phyloP scores from a whole-genome alignment of 371 early-diverging fungal genomes.

The Mortierella sp. region DNA sequence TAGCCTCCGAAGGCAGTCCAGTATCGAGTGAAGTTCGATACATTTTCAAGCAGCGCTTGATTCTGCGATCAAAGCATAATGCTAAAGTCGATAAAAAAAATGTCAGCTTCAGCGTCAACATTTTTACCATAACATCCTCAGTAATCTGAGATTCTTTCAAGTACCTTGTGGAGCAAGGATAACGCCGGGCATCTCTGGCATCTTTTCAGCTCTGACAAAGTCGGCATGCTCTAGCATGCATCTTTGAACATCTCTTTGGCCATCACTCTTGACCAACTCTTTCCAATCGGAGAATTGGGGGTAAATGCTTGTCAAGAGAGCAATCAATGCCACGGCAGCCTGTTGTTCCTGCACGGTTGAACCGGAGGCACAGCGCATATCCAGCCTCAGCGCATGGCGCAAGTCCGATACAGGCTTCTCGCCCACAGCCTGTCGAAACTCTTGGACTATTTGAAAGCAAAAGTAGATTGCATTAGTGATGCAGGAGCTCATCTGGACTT shows the following conservation, averaged over 20 bases:
- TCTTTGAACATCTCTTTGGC: conserved; percentile 79
- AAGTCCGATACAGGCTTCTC: conserved; percentile 82
- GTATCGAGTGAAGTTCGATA: conserved; percentile 78
- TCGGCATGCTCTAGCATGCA: conserved; percentile 66
- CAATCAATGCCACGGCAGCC: conserved; percentile 80
- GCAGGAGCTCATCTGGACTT: neutral
- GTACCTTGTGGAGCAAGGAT: conserved; percentile 71
- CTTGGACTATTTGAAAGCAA: conserved; percentile 55
- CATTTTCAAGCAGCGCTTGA: conserved; percentile 83
- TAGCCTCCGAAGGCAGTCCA: conserved; percentile 72
- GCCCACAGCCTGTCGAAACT: conserved; percentile 85
- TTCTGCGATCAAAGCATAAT: conserved; percentile 89
- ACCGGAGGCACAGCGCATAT: conserved; percentile 83
- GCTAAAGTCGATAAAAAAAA: conserved; percentile 50
- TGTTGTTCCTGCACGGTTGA: conserved; percentile 78
- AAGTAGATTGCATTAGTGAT: conserved; percentile 4
- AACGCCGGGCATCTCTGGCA: conserved; percentile 63
- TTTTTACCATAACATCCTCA: neutral
- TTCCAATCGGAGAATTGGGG: conserved; percentile 90
- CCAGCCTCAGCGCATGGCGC: conserved; percentile 80
- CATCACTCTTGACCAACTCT: conserved; percentile 85
- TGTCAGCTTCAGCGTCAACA: neutral
- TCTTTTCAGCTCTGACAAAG: conserved; percentile 56
- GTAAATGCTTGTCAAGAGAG: conserved; percentile 70
- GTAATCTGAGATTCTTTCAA: neutral